phyloP scores from a whole-genome alignment of 306 rosid species.

The Acmispon strigosus region DNA sequence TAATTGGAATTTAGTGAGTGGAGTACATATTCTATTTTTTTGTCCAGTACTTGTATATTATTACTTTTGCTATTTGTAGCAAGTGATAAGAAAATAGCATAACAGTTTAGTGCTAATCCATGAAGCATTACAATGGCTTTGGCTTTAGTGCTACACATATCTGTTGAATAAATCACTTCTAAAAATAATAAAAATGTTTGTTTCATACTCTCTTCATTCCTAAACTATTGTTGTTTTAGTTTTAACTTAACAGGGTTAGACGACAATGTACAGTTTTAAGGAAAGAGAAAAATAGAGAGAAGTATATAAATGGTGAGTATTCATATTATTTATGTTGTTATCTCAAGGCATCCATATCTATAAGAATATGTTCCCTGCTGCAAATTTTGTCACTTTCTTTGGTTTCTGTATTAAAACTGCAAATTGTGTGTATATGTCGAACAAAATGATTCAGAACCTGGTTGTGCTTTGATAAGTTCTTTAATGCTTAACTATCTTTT shows the following conservation, averaged over 20 bases:
- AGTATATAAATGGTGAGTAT: no score
- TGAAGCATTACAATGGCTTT: not conserved
- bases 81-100: constrained; percentile 3
- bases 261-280: no score
- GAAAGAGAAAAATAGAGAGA: no score
- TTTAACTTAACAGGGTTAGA: no score
- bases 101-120: constrained; percentile 3
- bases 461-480: not conserved
- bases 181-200: no score
- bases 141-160: constrained; percentile 1
- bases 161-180: not conserved
- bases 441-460: not conserved
- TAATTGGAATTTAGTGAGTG: constrained; percentile 26
- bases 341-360: no score
- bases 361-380: no score
- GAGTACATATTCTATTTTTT: constrained; percentile 16
- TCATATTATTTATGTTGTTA: no score
- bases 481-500: no score
- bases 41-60: not conserved
- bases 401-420: not conserved
- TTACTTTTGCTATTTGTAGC: not conserved
- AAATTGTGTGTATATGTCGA: not conserved
- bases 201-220: no score
- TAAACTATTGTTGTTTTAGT: no score
- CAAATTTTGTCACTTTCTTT: not conserved